Conservation (phyloP, 129 eudicot species). For the Sambucus nigra region DNA sequence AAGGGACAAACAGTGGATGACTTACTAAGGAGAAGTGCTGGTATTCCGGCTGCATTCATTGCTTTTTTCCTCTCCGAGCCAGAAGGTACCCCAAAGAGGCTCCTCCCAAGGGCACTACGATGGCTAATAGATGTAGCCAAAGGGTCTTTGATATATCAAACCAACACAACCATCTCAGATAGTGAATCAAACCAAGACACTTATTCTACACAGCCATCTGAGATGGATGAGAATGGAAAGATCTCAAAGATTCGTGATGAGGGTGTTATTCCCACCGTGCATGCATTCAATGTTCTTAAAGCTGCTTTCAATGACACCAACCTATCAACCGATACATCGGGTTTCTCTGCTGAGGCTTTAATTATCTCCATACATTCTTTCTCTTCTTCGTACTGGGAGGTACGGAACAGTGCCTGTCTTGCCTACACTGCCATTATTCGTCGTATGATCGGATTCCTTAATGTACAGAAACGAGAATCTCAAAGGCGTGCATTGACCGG, state of each 20-base stretch:
- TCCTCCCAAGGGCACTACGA: conserved; percentile 77
- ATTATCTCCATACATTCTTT: conserved; percentile 64
- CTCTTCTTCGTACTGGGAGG: conserved; percentile 87
- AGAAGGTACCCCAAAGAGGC: conserved; percentile 91
- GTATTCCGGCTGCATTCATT: conserved; percentile 95
- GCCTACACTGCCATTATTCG: conserved; percentile 92
- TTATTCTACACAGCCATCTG: conserved; percentile 9
- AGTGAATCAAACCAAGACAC: conserved; percentile 13
- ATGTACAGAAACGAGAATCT: conserved; percentile 83
- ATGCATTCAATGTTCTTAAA: conserved; percentile 90
- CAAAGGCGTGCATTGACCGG: conserved; percentile 81
- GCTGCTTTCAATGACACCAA: conserved; percentile 93
- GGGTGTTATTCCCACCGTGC: conserved; percentile 95
- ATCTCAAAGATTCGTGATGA: conserved; percentile 80
- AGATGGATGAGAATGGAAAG: conserved; percentile 19
- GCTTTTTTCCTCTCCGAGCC: conserved; percentile 96
- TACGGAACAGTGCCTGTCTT: conserved; percentile 79
- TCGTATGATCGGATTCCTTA: conserved; percentile 91
- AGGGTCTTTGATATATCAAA: conserved; percentile 37
- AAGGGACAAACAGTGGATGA: conserved; percentile 98
- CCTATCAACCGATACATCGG: conserved; percentile 93
- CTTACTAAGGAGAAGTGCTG: conserved; percentile 96
- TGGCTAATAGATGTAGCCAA: conserved; percentile 75
- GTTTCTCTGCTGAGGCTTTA: conserved; percentile 92
- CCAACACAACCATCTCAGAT: conserved; percentile 12